A percentile compares a stretch with the other conserved stretches of the same genome.
Conservation (phyloP, 495 filamentous ascomycete species). For the Rhizodiscina lignyota region DNA sequence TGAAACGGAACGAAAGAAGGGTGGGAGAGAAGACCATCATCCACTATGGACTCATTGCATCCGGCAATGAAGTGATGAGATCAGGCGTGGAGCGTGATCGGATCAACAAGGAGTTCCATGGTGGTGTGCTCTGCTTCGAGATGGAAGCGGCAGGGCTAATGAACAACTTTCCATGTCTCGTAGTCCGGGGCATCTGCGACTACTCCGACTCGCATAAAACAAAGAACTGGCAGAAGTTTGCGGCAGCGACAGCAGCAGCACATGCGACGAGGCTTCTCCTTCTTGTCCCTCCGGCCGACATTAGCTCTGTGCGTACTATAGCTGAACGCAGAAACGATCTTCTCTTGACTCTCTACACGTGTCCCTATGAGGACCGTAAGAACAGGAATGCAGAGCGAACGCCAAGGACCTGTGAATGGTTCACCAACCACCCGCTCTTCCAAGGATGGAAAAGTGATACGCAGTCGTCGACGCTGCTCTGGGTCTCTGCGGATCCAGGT, state of each 20-base stretch:
- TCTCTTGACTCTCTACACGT: no score
- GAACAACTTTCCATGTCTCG: constrained; percentile 14
- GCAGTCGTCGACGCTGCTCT: no score
- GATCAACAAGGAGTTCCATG: constrained; percentile 4
- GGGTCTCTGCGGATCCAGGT: no score
- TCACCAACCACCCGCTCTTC: no score
- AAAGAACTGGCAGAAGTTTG: constrained; percentile 21
- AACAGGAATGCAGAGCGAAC: no score
- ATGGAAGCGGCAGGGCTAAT: constrained; percentile 21
- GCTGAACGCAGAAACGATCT: no score
- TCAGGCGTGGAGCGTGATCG: constrained; percentile 8
- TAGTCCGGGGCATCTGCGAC: constrained; percentile 21
- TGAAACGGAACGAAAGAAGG: constrained; percentile 6
- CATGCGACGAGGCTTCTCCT: constrained; percentile 1
- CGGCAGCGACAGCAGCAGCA: constrained; percentile 9
- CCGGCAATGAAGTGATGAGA: constrained; percentile 23
- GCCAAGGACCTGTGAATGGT: no score
- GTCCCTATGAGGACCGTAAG: no score
- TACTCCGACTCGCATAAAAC: constrained; percentile 23
- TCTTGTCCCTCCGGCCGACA: neutral
- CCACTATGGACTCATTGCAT: constrained; percentile 27
- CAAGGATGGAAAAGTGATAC: no score
- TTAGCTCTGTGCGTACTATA: no score
- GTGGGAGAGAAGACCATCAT: constrained; percentile 11
- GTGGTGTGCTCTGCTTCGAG: constrained; percentile 19